A percentile compares a stretch with the other conserved stretches of the same genome.
Conservation (phyloP, 257 asterid genomes). For the Nyctanthes arbortristis region DNA sequence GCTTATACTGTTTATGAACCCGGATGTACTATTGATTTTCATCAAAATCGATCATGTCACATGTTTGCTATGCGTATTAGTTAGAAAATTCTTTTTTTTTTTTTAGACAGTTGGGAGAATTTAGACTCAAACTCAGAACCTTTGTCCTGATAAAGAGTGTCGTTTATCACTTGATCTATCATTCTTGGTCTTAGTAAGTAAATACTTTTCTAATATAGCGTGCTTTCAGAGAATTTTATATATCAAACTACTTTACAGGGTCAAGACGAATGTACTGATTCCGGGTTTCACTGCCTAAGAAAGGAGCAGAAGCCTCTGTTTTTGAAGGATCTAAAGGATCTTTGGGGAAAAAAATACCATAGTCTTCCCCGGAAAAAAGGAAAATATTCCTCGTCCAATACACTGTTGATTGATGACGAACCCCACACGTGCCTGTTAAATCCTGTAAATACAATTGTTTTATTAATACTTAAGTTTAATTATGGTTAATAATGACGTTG, state of each 20-base stretch:
- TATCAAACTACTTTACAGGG: too few species aligned
- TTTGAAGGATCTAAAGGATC: conserved; percentile 44
- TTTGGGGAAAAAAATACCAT: conserved; percentile 32
- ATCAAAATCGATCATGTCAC: too few species aligned
- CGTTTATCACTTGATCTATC: too few species aligned
- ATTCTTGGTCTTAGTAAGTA: too few species aligned
- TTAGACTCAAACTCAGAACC: too few species aligned
- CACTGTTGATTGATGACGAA: conserved; percentile 53
- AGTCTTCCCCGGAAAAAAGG: conserved; percentile 22
- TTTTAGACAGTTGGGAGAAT: too few species aligned
- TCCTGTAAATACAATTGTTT: conserved; percentile 29
- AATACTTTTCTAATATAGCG: too few species aligned
- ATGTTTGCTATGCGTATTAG: too few species aligned
- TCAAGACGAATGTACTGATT: conserved; percentile 48
- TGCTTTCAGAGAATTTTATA: too few species aligned
- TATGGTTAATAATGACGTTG: neutral
- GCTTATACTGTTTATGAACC: neutral
- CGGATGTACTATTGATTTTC: neutral
- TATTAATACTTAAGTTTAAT: neutral
- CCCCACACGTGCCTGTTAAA: conserved; percentile 48
- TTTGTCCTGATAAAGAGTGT: too few species aligned
- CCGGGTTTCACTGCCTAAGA: conserved; percentile 34
- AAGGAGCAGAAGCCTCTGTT: conserved; percentile 46
- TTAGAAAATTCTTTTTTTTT: too few species aligned
- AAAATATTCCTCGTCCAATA: conserved; percentile 42